Base-by-base conservation (phyloP, 2,329 filamentous ascomycete genomes). In the Aspergillus aculeatus region DNA sequence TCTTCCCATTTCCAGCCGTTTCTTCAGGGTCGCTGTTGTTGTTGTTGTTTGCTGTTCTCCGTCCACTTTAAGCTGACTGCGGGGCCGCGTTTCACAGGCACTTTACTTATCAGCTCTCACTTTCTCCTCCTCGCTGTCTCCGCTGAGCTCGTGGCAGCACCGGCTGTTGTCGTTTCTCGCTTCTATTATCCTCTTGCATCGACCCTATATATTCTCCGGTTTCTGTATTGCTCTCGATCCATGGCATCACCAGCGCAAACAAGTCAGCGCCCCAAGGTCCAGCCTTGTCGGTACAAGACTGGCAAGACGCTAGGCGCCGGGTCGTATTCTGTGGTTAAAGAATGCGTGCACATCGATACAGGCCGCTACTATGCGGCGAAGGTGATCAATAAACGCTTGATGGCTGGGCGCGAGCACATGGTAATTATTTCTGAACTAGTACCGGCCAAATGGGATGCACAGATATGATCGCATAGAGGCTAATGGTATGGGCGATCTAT, bases 381-480 rank as follows among this genome's bases (percentile, higher is more conserved):
- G 77, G 95, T 99, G 64, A 99, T 99, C 79, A 99, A 99, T 81
- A 99, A 99, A 84, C 85, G 94, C 59, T 82, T 99, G 67, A 99
- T 99, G 95, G 91, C 92, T 6, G 95, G 95, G 35, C 86, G 95
- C 68, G 95, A 99, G 80, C 95, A 98, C 77, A 99, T 99, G 95
- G 95, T 97, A 71, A 64, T 62, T 57, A 29, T 48, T 41, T 41
- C 35, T n/a, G 24, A 49, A 44, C 23, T 31, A 49, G n/a, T n/a
- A 44, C 14, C 24, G 44, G 9, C 29, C 32, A 55, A 16, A 55
- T 58, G 47, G 16, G 49, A 58, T 14, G 48, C 11, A 24, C 51
- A 35, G n/a, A 19, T 51, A 52, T 51, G 24, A 59, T 53, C 19
- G 26, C 26, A 54, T 19, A 35, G 49, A 51, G 35, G 51, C 58